phyloP scores from a whole-genome alignment of 2,329 filamentous ascomycete genomes.

The Xylariaceae sp. region DNA sequence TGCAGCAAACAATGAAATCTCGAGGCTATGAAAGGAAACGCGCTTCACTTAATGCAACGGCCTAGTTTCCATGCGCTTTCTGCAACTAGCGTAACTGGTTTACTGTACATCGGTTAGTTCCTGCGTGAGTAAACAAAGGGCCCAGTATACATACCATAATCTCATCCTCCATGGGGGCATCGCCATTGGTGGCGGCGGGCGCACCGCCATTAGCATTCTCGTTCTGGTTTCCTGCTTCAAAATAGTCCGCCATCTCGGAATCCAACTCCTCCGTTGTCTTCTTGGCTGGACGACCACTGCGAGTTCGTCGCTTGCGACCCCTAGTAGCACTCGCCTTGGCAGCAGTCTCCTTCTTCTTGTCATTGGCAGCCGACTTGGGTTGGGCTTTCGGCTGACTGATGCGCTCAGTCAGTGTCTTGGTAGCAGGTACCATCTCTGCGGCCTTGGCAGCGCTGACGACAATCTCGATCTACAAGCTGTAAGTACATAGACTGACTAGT shows the following conservation, averaged over 20 bases:
- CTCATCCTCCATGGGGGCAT: conserved; percentile 69
- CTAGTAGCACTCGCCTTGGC: conserved; percentile 49
- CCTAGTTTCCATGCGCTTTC: background rate
- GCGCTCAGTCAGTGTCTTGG: conserved; percentile 79
- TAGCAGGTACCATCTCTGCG: conserved; percentile 65
- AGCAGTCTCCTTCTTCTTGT: conserved; percentile 64
- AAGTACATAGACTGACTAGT: conserved; percentile 18
- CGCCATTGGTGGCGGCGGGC: conserved; percentile 51
- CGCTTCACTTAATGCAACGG: background rate
- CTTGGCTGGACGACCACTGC: conserved; percentile 68
- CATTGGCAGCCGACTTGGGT: conserved; percentile 78
- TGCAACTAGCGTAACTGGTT: conserved; percentile 7
- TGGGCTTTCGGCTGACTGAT: conserved; percentile 74
- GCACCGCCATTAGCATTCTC: conserved; percentile 51
- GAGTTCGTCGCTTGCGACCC: conserved; percentile 55
- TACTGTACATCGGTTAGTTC: conserved; percentile 17
- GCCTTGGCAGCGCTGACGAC: conserved; percentile 78
- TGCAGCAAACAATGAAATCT: conserved; percentile 2
- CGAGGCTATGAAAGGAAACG: conserved; percentile 4
- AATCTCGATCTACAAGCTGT: conserved; percentile 74
- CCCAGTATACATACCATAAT: conserved; percentile 43
- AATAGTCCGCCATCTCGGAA: conserved; percentile 97
- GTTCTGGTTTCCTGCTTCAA: conserved; percentile 55
- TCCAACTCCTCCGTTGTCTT: conserved; percentile 97
- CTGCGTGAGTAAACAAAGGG: background rate